These are phyloP conservation scores for Myxozyma geophila DNA, from an alignment of 805 yeast genomes.

Conservation along the genomic window DNA sequence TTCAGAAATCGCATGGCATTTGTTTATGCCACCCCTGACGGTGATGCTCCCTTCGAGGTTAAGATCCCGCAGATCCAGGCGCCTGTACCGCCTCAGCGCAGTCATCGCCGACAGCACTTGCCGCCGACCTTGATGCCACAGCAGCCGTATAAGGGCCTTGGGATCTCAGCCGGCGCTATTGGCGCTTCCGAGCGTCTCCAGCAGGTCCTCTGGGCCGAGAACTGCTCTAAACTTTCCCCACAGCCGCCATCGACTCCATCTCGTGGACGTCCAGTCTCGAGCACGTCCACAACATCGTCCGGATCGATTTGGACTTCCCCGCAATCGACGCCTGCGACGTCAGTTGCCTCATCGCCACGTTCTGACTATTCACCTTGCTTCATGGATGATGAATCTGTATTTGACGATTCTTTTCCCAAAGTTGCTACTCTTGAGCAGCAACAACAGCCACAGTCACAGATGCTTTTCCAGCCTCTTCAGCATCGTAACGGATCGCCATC, in stretches of 20 bases:
- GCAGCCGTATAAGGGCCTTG: conserved; percentile 22
- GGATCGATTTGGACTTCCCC: conserved; percentile 15
- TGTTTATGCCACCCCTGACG: conserved; percentile 20
- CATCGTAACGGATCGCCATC: conserved; percentile 7
- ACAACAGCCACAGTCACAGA: neutral
- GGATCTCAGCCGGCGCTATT: conserved; percentile 20
- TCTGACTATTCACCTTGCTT: conserved; percentile 7
- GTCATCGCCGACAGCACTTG: conserved; percentile 1
- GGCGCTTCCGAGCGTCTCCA: conserved; percentile 27
- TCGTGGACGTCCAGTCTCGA: conserved; percentile 8
- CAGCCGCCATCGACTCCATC: neutral
- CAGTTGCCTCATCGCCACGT: conserved; percentile 26
- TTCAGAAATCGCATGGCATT: conserved; percentile 29
- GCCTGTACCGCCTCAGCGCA: conserved; percentile 3
- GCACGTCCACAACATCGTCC: conserved; percentile 12
- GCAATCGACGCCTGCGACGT: conserved; percentile 25
- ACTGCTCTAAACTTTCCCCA: neutral
- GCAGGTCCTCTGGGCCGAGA: conserved; percentile 16
- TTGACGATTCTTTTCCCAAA: neutral
- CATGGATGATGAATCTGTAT: neutral
- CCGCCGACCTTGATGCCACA: neutral
- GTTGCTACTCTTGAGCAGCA: neutral
- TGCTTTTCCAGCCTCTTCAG: neutral
- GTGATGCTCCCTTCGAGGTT: conserved; percentile 15
- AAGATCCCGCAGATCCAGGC: conserved; percentile 16